A percentile compares a stretch with the other conserved stretches of the same genome.
These are phyloP conservation scores for Madurella mycetomatis DNA, from an alignment of 2,329 filamentous ascomycete species.

Conservation along the genomic window DNA sequence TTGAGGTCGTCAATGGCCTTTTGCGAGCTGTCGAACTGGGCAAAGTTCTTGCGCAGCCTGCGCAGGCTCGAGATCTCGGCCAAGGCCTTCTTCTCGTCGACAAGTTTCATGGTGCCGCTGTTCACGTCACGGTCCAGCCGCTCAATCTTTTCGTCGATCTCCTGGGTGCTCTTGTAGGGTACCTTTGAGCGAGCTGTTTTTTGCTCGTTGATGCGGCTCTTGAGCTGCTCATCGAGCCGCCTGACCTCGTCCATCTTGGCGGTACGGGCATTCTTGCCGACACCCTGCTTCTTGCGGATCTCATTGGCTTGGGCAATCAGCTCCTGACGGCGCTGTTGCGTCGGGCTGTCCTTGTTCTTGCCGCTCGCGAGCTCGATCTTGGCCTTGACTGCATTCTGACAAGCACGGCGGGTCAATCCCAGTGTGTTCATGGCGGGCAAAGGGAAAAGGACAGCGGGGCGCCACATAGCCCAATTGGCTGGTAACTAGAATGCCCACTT, in stretches of 20 bases:
- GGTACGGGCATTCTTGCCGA: conserved; percentile 76
- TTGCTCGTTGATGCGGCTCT: conserved; percentile 78
- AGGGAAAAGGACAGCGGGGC: not conserved
- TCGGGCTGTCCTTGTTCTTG: conserved; percentile 70
- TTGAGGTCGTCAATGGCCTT: conserved; percentile 86
- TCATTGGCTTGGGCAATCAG: conserved; percentile 75
- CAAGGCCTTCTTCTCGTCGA: conserved; percentile 94
- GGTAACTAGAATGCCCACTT: conserved; percentile 1
- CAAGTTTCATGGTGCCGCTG: conserved; percentile 85
- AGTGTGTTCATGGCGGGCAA: not conserved
- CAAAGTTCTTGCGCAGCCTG: conserved; percentile 89
- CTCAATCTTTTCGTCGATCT: conserved; percentile 79
- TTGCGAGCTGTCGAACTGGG: conserved; percentile 75
- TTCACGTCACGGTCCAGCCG: conserved; percentile 81
- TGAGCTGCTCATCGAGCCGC: conserved; percentile 83
- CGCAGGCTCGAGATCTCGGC: conserved; percentile 75
- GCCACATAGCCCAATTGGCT: not conserved
- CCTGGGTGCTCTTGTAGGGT: conserved; percentile 80
- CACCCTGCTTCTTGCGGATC: conserved; percentile 83
- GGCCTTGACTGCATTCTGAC: conserved; percentile 75
- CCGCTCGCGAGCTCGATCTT: conserved; percentile 79
- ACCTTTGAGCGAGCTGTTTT: conserved; percentile 79
- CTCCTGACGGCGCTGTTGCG: conserved; percentile 78
- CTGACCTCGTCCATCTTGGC: conserved; percentile 86
- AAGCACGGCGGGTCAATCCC: not conserved